Base-by-base conservation (phyloP, 805 yeast genomes). In the Candida sonorensis region DNA sequence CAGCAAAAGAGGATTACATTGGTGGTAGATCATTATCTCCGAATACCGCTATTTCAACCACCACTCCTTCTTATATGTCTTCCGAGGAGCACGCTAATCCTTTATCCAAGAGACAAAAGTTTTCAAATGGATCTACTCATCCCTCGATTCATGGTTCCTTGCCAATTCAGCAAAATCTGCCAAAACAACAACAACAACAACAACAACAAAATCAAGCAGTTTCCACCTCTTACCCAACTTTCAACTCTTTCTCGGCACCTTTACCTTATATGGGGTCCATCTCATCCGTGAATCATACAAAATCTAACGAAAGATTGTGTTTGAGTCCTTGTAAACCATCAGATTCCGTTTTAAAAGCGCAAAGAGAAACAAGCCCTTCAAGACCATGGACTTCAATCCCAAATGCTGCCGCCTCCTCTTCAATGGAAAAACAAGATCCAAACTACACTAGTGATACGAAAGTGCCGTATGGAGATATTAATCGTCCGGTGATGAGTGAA, bases 401-500 rank as follows among this genome's bases (percentile, higher is more conserved):
- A 22, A 22, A 22, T 6, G 12, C n/a, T 11, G 28, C 11, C 13
- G n/a, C 10, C 9, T 19, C 24, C 12, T n/a, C 12, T 10, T 4
- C 9, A 17, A 15, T 10, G 13, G 6, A 15, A 6, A 23, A 12
- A 12, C 16, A 12, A 7, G 23, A 19, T 18, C 27, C 12, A 13
- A n/a, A n/a, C n/a, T n/a, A n/a, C n/a, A n/a, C n/a, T n/a, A n/a
- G n/a, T n/a, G n/a, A n/a, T n/a, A n/a, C n/a, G n/a, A n/a, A n/a
- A n/a, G n/a, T n/a, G n/a, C n/a, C n/a, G n/a, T n/a, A n/a, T n/a
- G n/a, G n/a, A n/a, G n/a, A n/a, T n/a, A n/a, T n/a, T n/a, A n/a
- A n/a, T n/a, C n/a, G n/a, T n/a, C 54, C 53, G 2, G 48, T 52
- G 4, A 29, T 50, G 27, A 30, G 37, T 13, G 61, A 57, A 41